Evolutionary conservation across 176 grass and related monocot genomes (phyloP), one percentile per base, ranked within the genome.

Genomic region (Eragrostis curvula): DNA sequence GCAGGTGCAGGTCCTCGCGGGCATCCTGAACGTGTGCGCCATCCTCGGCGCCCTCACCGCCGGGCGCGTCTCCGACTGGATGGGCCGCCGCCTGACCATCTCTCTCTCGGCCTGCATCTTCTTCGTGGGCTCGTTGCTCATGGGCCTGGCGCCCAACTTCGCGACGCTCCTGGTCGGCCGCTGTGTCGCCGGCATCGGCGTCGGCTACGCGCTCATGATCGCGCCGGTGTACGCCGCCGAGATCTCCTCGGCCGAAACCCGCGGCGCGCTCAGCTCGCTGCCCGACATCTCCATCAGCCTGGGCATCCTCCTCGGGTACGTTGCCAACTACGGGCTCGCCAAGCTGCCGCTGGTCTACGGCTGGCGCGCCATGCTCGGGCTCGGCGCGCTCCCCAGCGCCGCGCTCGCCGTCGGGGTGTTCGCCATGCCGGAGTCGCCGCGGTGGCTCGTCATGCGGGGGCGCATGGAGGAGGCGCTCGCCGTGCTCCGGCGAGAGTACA

Each of bases 201-300:
- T 89, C 17, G 87, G 87, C 30, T 89, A 84, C 81, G 81, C 81
- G 5, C 81, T 89, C 68, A 85, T 89, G 87, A 85, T 89, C 69
- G 87, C 87, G 30, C 87, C 87, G 3, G 82, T 89, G 21, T 89
- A 85, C 71, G 78, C 83, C 21, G 76, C 87, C 20, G 87, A 89
- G 87, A 89, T 89, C 46, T 51, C 87, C 12, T 80, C 82, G 0
- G 42, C 87, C 0, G 67, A 57, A 29, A 27, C 36, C 45, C 82
- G 87, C 24, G 82, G 87, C 14, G 74, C 87, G 7, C 75, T 89
- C 32, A 89, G 57, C 40, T 89, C 87, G n/a, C 83, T 89, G 45
- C 87, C 87, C 11, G 87, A 89, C 12, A 89, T 85, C 56, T 89
- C 60, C 81, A 89, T 89, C 75, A 89, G 83, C 57, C n/a, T 89